These are phyloP conservation scores for Sporothrix euskadiensis DNA, from an alignment of 2,329 filamentous ascomycete genomes.

Conservation along the genomic window DNA sequence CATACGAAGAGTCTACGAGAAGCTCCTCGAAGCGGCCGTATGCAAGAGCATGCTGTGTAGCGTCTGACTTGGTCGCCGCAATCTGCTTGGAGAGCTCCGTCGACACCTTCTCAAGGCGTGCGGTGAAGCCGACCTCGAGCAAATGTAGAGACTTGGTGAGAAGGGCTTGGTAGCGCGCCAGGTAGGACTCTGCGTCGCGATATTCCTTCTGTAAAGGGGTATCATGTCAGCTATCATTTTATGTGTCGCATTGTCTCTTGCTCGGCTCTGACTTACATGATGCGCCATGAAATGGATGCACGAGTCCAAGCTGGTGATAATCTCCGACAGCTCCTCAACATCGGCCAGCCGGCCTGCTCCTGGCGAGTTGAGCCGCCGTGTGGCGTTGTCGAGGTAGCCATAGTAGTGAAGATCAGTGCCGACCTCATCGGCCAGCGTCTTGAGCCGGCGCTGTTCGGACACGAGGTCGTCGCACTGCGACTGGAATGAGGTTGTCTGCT, in stretches of 20 bases:
- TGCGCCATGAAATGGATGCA: constrained; percentile 91
- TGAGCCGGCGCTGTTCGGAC: constrained; percentile 75
- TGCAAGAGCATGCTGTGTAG: constrained; percentile 59
- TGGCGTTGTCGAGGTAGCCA: constrained; percentile 87
- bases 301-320: constrained; percentile 81
- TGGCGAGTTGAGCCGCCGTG: constrained; percentile 85
- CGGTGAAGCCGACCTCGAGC: constrained; percentile 59
- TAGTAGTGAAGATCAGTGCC: constrained; percentile 93
- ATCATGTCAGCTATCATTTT: background rate
- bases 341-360: constrained; percentile 85
- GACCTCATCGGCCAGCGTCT: constrained; percentile 78
- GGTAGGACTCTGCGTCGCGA: constrained; percentile 82
- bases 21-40: constrained; percentile 63
- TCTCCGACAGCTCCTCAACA: constrained; percentile 80
- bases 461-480: constrained; percentile 87
- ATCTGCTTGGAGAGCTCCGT: constrained; percentile 58
- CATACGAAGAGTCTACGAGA: constrained; percentile 55
- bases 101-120: constrained; percentile 54
- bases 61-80: constrained; percentile 57
- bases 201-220: constrained; percentile 64
- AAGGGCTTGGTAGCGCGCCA: constrained; percentile 81
- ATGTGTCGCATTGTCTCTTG: background rate
- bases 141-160: constrained; percentile 67
- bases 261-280: constrained; percentile 60
- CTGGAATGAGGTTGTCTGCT: constrained; percentile 90